phyloP scores from a whole-genome alignment of 2,329 filamentous ascomycete species.

The Colletotrichum ledebouriae region DNA sequence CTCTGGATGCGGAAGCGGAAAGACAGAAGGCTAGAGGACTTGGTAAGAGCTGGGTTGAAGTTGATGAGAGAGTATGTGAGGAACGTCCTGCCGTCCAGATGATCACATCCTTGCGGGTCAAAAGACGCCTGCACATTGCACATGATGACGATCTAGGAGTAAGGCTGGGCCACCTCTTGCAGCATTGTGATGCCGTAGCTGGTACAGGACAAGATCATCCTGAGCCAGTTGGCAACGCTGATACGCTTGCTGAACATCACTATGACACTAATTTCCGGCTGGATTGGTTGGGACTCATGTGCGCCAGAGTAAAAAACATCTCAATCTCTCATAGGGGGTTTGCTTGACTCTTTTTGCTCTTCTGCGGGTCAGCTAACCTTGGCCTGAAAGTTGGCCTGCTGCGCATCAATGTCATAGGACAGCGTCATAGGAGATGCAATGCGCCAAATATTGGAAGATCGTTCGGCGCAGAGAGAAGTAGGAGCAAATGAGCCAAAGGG shows the following conservation, averaged over 20 bases:
- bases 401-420: neutral
- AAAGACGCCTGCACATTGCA: neutral
- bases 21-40: slow-evolving; percentile 79
- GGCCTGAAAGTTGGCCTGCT: neutral
- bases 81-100: slow-evolving; percentile 70
- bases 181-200: neutral
- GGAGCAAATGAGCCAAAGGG: too few relatives aligned
- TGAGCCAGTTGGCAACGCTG: too few relatives aligned
- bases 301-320: too few relatives aligned
- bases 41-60: slow-evolving; percentile 74
- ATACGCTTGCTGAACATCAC: neutral
- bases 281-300: too few relatives aligned
- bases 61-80: slow-evolving; percentile 71
- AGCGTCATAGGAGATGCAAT: too few relatives aligned
- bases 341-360: too few relatives aligned
- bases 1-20: slow-evolving; percentile 80
- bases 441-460: too few relatives aligned
- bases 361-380: too few relatives aligned
- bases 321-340: neutral
- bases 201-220: neutral
- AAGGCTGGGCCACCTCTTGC: neutral
- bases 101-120: slow-evolving; percentile 46
- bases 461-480: too few relatives aligned
- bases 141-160: neutral
- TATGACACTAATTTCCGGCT: neutral